Conservation (phyloP, 345 rosid genomes). For the Alliaria petiolata region DNA sequence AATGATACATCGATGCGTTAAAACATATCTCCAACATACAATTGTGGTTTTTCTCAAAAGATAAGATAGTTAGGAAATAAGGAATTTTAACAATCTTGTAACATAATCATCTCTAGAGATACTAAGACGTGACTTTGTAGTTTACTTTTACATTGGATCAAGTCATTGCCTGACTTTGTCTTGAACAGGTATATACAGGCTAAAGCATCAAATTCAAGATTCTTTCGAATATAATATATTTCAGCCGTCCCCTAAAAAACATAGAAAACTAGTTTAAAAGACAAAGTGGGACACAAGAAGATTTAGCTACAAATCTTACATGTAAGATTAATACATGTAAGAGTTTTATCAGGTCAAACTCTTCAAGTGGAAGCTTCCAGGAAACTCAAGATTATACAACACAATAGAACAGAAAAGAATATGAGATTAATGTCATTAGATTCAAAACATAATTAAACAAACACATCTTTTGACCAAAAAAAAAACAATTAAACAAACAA, state of each 20-base stretch:
- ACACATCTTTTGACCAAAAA: too few species aligned
- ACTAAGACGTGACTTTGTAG: slow-evolving; percentile 10
- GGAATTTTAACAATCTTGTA: neutral
- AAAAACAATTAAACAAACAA: too few species aligned
- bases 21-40: neutral
- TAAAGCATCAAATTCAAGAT: slow-evolving; percentile 6
- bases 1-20: neutral
- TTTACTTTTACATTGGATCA: slow-evolving; percentile 23
- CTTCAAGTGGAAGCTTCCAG: neutral
- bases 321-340: neutral
- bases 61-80: neutral
- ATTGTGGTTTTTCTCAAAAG: neutral
- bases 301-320: neutral
- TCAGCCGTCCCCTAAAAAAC: neutral
- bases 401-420: neutral
- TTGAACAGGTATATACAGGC: slow-evolving; percentile 10
- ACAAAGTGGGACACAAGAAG: slow-evolving; percentile 8
- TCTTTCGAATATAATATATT: neutral
- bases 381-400: neutral
- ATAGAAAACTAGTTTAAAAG: neutral
- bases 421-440: neutral
- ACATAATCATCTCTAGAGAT: neutral
- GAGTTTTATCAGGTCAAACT: neutral
- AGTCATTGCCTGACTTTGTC: slow-evolving; percentile 25
- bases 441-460: too few species aligned